Percentiles rank a stretch among this genome's conserved stretches.
Conservation (phyloP, 306 rosid species). For the Sindora glabra region DNA sequence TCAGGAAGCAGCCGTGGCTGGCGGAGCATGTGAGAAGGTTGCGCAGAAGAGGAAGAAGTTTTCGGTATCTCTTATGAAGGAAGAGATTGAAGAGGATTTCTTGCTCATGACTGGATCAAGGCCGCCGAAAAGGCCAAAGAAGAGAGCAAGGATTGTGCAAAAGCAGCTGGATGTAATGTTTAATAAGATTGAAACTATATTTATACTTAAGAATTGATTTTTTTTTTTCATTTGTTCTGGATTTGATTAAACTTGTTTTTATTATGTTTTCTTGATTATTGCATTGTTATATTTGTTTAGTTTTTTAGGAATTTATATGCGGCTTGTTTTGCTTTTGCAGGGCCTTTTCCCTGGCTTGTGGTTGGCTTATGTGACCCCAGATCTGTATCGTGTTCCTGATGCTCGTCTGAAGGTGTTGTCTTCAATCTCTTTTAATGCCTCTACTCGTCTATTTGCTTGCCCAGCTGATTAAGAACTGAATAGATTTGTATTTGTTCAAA, state of each 20-base stretch:
- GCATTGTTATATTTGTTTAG: not conserved
- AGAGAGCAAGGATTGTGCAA: constrained; percentile 14
- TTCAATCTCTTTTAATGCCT: not conserved
- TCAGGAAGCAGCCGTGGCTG: not conserved
- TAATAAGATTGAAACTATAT: not conserved
- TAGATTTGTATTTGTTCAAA: not conserved
- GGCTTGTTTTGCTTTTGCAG: constrained; percentile 24
- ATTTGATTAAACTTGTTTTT: not conserved
- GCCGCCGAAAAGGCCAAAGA: constrained; percentile 23
- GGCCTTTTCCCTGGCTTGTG: constrained; percentile 16
- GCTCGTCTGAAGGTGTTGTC: constrained; percentile 22
- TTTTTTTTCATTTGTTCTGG: not conserved
- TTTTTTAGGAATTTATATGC: constrained; percentile 3
- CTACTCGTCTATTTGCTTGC: not conserved
- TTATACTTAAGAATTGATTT: not conserved
- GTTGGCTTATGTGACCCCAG: not conserved
- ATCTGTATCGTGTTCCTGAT: constrained; percentile 21
- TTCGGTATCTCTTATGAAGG: not conserved
- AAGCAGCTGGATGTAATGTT: constrained; percentile 29
- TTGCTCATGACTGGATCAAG: constrained; percentile 17
- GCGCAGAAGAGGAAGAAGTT: not conserved
- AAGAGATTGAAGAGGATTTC: constrained; percentile 37
- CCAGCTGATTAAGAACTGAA: not conserved
- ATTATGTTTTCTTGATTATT: not conserved
- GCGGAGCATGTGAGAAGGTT: not conserved